Conservation (phyloP, 1,284 basidiomycete genomes). For the Fomitiporia mediterranea region DNA sequence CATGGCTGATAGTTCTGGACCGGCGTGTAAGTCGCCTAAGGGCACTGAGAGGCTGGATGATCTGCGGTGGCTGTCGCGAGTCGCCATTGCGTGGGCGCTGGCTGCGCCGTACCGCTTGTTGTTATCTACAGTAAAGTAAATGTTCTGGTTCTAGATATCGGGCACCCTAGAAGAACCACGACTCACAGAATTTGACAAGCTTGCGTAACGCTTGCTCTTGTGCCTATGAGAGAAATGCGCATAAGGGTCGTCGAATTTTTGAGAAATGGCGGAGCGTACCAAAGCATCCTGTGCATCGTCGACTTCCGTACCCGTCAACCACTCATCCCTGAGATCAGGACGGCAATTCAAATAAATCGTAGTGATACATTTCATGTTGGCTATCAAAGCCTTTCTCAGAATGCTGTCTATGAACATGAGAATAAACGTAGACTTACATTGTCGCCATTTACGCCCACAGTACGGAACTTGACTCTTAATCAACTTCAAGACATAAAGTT, state of each 20-base stretch:
- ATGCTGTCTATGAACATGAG: conserved; percentile 1
- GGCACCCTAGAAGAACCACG: conserved; percentile 1
- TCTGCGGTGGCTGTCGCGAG: conserved; percentile 55
- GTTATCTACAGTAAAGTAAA: conserved; percentile 59
- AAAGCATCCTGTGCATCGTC: conserved; percentile 82
- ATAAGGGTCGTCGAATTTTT: background rate
- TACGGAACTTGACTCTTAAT: conserved; percentile 99
- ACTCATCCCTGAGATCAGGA: conserved; percentile 95
- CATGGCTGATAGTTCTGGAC: conserved; percentile 66
- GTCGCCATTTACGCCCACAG: conserved; percentile 97
- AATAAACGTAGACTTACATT: conserved; percentile 54
- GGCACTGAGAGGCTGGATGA: conserved; percentile 77
- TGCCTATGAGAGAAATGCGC: conserved; percentile 56
- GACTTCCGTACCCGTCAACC: conserved; percentile 91
- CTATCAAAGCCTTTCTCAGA: conserved; percentile 37
- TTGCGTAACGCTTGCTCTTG: conserved; percentile 96
- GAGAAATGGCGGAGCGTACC: conserved; percentile 9
- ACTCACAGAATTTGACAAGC: conserved; percentile 90
- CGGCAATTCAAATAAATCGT: conserved; percentile 97
- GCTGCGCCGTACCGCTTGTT: conserved; percentile 74
- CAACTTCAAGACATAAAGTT: conserved; percentile 94
- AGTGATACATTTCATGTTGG: conserved; percentile 99
- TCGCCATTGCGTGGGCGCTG: conserved; percentile 48
- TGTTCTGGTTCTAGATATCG: conserved; percentile 12
- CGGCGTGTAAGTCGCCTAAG: conserved; percentile 71